Percentiles rank a stretch among this genome's conserved stretches.
phyloP scores from a whole-genome alignment of 148 eudicot species.

The Persicaria tinctoria region DNA sequence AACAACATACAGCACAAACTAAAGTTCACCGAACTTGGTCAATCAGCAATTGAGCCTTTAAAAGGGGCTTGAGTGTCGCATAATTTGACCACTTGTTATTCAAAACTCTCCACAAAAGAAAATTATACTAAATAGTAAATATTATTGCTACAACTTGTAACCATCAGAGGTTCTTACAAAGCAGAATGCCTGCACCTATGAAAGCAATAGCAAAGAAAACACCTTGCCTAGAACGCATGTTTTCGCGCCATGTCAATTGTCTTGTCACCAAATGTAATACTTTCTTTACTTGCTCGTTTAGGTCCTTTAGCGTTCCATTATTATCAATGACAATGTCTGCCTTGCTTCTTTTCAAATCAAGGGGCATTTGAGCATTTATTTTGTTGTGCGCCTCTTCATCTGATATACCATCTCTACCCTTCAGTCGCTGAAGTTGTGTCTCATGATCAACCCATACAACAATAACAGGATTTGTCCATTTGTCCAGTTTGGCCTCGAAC shows the following conservation, averaged over 20 bases:
- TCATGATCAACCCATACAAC: conserved; percentile 86
- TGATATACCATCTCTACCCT: conserved; percentile 63
- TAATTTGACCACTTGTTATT: neutral
- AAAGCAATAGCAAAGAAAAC: conserved; percentile 49
- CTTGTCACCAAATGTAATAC: conserved; percentile 44
- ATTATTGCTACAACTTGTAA: neutral
- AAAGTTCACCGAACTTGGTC: neutral
- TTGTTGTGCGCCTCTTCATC: conserved; percentile 69
- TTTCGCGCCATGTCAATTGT: conserved; percentile 86
- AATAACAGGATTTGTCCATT: conserved; percentile 76
- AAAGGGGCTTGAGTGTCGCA: neutral
- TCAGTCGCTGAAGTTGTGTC: conserved; percentile 74
- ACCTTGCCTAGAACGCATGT: conserved; percentile 70
- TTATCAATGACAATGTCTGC: conserved; percentile 87
- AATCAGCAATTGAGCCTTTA: neutral
- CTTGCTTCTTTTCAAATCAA: conserved; percentile 58
- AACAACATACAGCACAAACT: neutral
- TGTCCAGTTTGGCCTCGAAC: conserved; percentile 90
- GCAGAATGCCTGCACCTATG: conserved; percentile 23
- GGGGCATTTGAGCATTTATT: conserved; percentile 86
- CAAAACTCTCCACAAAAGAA: neutral
- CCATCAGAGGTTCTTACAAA: neutral
- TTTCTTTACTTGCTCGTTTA: conserved; percentile 48
- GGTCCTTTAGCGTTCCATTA: conserved; percentile 67
- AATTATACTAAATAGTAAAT: neutral